Base-by-base conservation (phyloP, 257 asterid genomes). In the Marsdenia floribunda region DNA sequence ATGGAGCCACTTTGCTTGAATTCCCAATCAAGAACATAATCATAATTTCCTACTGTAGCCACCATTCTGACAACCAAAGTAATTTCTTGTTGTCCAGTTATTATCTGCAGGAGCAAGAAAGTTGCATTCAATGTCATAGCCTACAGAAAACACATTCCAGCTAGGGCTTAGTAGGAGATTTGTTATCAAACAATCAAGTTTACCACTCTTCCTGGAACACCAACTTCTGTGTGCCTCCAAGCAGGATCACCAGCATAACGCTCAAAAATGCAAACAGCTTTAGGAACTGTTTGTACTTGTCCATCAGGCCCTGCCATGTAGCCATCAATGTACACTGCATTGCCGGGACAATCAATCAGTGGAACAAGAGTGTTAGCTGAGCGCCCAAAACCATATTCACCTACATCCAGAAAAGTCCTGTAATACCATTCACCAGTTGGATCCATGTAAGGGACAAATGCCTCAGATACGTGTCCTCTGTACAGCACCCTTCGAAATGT, bases 361-460 rank as follows among this genome's bases (percentile, higher is more conserved):
- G 90, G 88, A 35, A 83, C 83, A 60, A 91, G 94, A 26, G 73
- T 78, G 57, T 77, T 84, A 0, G 94, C 96, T 2, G 94, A 87
- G 9, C 88, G 80, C 40, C 96, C 96, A 13, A 91, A 91, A 8
- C 97, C 97, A 57, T 85, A 91, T 82, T 89, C 97, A 14, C 97
- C 97, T 0, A 88, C 69, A n/a, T 91, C 97, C 90, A 91, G 59
- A 77, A 89, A 91, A 0, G 96, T 88, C 29, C 91, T 79, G 8
- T 80, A 85, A 47, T 89, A 89, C 97, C 96, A 88, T 44, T 91
- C 97, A 0, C 40, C 67, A 1, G 83, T 81, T 3, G 91, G 96
- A 66, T 91, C 94, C 97, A 91, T 91, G 37, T 89, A 88, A 13
- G 96, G 97, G 19, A 91, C 97, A 73, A 88, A 91, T 49, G 92